Percentiles rank a stretch among this genome's conserved stretches.
These are phyloP conservation scores for Ascochyta lentis DNA, from an alignment of 2,329 filamentous ascomycete species.

Conservation along the genomic window DNA sequence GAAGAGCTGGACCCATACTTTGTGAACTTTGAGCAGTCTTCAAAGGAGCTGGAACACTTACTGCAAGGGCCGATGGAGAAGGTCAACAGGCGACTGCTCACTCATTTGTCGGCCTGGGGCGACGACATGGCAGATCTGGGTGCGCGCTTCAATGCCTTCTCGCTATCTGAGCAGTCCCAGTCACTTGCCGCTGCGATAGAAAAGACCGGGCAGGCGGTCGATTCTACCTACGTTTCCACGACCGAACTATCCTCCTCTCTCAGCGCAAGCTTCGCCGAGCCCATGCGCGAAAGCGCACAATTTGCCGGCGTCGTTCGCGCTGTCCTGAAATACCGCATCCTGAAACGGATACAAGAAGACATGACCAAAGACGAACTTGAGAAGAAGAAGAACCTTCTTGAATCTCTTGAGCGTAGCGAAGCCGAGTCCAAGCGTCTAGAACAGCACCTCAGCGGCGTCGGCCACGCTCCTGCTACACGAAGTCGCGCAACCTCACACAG, in stretches of 20 bases:
- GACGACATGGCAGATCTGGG: conserved; percentile 91
- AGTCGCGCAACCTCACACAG: conserved; percentile 71
- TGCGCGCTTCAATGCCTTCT: conserved; percentile 96
- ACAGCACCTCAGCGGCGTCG: conserved; percentile 81
- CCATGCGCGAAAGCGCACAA: conserved; percentile 96
- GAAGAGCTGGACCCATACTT: conserved; percentile 96
- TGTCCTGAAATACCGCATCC: conserved; percentile 85
- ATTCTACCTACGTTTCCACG: conserved; percentile 94
- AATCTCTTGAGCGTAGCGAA: conserved; percentile 92
- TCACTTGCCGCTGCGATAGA: conserved; percentile 93
- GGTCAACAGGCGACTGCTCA: conserved; percentile 87
- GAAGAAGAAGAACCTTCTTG: conserved; percentile 82
- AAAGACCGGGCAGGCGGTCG: conserved; percentile 89
- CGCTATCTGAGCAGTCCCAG: conserved; percentile 87
- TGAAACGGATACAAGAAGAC: conserved; percentile 96
- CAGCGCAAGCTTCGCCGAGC: conserved; percentile 94
- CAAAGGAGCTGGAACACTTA: conserved; percentile 86
- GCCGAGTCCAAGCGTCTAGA: conserved; percentile 92
- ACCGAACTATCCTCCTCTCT: conserved; percentile 86
- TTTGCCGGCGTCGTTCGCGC: conserved; percentile 93
- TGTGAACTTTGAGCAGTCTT: conserved; percentile 88
- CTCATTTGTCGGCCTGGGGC: conserved; percentile 81
- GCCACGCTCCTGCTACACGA: conserved; percentile 65
- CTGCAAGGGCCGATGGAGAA: conserved; percentile 95
- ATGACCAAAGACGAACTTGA: conserved; percentile 93